phyloP scores from a whole-genome alignment of 805 yeast species.

The Candida broadrunensis region DNA sequence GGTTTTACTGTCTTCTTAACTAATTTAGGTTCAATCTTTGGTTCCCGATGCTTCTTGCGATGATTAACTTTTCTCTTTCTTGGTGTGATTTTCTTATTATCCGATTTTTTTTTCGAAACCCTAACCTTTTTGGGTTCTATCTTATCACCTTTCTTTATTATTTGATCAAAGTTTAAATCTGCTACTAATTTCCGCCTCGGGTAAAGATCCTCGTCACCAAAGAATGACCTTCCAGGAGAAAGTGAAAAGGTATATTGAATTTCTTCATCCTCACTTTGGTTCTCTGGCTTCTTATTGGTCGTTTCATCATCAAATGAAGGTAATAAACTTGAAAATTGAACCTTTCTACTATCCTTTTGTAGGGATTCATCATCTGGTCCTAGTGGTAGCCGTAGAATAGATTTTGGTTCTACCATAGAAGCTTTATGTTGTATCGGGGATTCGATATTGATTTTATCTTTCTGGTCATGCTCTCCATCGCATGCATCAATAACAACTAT shows the following conservation, averaged over 20 bases:
- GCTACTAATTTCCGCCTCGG: conserved; percentile 25
- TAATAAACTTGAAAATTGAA: conserved; percentile 9
- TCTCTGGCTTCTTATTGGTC: conserved; percentile 1
- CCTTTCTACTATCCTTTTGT: conserved; percentile 1
- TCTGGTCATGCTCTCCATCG: conserved; percentile 5
- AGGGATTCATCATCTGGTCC: neutral
- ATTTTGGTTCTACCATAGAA: neutral
- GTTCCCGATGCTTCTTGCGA: conserved; percentile 2
- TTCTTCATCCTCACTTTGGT: conserved; percentile 9
- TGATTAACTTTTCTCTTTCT: conserved; percentile 1
- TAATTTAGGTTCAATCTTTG: neutral
- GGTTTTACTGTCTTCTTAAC: conserved; percentile 14
- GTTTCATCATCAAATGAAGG: conserved; percentile 15
- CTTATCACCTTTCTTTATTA: conserved; percentile 17
- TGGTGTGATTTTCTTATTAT: neutral
- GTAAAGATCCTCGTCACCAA: conserved; percentile 16
- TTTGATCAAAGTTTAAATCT: conserved; percentile 24
- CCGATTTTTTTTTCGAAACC: neutral
- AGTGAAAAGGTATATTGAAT: conserved; percentile 21
- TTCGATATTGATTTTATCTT: neutral
- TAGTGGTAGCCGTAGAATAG: neutral
- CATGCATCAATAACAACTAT: conserved; percentile 22
- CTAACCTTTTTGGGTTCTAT: conserved; percentile 1
- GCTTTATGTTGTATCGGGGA: neutral
- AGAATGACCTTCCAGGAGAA: conserved; percentile 20